Conservation (phyloP, 2,329 filamentous ascomycete genomes). For the Aureobasidium musti region DNA sequence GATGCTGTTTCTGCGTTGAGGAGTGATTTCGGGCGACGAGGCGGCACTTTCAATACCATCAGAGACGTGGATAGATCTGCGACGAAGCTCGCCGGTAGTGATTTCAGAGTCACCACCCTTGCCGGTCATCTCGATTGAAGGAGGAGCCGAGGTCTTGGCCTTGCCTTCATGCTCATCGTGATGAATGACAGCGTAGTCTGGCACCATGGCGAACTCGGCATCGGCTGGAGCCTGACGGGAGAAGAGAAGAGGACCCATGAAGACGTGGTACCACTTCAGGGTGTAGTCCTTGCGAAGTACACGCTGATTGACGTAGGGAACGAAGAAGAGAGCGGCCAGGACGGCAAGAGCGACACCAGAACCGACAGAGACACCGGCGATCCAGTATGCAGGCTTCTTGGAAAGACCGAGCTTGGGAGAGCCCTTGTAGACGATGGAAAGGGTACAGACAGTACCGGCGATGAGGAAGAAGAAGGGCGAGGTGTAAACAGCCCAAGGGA, state of each 20-base stretch:
- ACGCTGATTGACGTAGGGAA: conserved; percentile 41
- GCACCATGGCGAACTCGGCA: conserved; percentile 60
- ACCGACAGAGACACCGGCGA: conserved; percentile 55
- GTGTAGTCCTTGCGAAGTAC: conserved; percentile 41
- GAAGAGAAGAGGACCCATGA: conserved; percentile 43
- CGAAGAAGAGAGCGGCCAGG: conserved; percentile 49
- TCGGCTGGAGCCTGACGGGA: conserved; percentile 58
- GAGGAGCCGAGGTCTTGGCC: conserved; percentile 1
- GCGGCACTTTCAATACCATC: neutral
- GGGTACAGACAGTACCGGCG: conserved; percentile 53
- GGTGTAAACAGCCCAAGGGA: conserved; percentile 53
- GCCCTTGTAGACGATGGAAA: conserved; percentile 61
- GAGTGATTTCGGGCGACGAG: neutral
- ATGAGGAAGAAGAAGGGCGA: conserved; percentile 55
- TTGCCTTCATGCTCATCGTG: conserved; percentile 55
- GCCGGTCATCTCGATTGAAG: conserved; percentile 1
- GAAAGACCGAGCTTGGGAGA: conserved; percentile 47
- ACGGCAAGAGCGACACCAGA: conserved; percentile 40
- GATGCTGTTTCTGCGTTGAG: conserved; percentile 16
- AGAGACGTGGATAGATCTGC: conserved; percentile 9
- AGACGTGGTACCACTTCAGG: conserved; percentile 41
- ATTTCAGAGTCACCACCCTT: conserved; percentile 5
- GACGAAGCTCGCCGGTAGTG: conserved; percentile 5
- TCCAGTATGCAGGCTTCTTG: conserved; percentile 46
- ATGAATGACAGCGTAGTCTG: conserved; percentile 77